Conservation (phyloP, 2,329 filamentous ascomycete genomes). For the Aspergillus niger region DNA sequence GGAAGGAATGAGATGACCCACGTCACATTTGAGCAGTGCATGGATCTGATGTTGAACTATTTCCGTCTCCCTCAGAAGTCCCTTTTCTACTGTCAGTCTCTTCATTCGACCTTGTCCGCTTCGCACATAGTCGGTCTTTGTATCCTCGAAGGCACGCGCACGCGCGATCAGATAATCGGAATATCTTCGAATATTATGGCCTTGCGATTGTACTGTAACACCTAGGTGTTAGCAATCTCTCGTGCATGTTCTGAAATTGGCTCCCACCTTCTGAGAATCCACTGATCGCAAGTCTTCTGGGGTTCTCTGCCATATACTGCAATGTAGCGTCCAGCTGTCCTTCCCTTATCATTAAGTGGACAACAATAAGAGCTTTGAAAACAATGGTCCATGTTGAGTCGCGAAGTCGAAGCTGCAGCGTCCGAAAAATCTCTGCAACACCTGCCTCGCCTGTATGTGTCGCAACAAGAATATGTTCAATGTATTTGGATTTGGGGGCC, state of each 20-base stretch:
- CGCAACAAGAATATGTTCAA: conserved; percentile 94
- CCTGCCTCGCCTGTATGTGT: conserved; percentile 94
- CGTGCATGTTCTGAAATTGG: background rate
- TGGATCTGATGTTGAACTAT: conserved; percentile 83
- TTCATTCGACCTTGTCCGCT: conserved; percentile 80
- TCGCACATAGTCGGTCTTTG: conserved; percentile 87
- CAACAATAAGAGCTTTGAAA: conserved; percentile 94
- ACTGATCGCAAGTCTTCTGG: conserved; percentile 81
- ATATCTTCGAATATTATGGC: conserved; percentile 91
- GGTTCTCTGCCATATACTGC: conserved; percentile 77
- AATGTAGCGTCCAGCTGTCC: conserved; percentile 87
- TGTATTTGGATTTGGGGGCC: conserved; percentile 97
- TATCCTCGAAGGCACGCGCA: conserved; percentile 78
- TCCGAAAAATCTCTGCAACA: conserved; percentile 92
- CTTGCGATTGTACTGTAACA: conserved; percentile 80
- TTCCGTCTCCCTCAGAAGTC: conserved; percentile 87
- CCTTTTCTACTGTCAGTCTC: conserved; percentile 85
- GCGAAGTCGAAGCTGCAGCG: conserved; percentile 81
- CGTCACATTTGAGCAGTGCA: conserved; percentile 85
- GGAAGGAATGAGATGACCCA: conserved; percentile 50
- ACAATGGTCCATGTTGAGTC: conserved; percentile 99
- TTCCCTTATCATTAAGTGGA: conserved; percentile 97
- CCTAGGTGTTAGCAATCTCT: conserved; percentile 39
- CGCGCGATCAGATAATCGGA: conserved; percentile 82
- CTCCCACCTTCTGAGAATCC: conserved; percentile 84